phyloP scores from a whole-genome alignment of 176 grass and related monocot species.

The Oryza meyeriana region DNA sequence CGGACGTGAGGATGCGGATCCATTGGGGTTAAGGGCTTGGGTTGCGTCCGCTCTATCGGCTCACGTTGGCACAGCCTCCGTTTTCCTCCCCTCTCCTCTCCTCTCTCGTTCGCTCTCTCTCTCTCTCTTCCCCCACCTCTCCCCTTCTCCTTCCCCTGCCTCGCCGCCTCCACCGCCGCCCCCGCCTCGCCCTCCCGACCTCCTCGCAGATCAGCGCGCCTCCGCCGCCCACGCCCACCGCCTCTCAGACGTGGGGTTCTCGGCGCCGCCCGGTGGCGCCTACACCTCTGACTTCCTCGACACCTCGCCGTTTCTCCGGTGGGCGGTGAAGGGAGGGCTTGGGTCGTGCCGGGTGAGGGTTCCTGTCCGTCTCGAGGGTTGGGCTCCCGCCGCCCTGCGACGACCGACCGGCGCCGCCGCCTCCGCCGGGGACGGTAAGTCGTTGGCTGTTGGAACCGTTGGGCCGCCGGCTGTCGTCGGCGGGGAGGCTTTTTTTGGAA shows the following conservation, averaged over 20 bases:
- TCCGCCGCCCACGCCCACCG: neutral
- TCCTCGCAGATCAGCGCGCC: slow-evolving; percentile 22
- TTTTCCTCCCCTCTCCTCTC: slow-evolving; percentile 24
- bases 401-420: neutral
- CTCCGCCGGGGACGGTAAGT: neutral
- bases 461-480: neutral
- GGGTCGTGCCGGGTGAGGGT: neutral
- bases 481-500: neutral
- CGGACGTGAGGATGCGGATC: slow-evolving; percentile 48
- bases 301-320: neutral
- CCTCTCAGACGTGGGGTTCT: neutral
- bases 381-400: neutral
- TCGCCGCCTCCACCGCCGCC: neutral
- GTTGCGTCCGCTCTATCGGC: slow-evolving; percentile 56
- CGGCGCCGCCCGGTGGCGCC: neutral
- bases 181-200: neutral
- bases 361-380: neutral
- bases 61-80: slow-evolving; percentile 53
- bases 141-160: neutral
- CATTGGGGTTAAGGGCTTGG: slow-evolving; percentile 43
- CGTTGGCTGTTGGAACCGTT: neutral
- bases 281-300: neutral
- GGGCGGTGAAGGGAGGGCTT: neutral
- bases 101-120: slow-evolving; percentile 15
- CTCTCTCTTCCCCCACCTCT: slow-evolving; percentile 6